Evolutionary conservation across 2,329 filamentous ascomycete genomes (phyloP).

Genomic region (Fusarium luffae): DNA sequence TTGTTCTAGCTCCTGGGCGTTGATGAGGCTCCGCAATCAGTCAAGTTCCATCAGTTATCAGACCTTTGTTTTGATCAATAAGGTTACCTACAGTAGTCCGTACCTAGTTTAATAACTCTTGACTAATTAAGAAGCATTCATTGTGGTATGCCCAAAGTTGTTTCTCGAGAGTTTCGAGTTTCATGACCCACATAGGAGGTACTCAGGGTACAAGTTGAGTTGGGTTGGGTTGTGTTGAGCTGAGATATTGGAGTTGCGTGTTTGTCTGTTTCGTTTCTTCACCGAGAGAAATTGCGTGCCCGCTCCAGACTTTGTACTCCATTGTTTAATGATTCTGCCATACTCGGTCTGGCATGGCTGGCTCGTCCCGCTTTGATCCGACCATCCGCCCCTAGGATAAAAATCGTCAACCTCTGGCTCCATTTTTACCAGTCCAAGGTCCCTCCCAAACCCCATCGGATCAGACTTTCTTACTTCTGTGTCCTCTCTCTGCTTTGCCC

Average conservation of each 20-base stretch:
- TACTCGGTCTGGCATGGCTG: constrained; percentile 25
- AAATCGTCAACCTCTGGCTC: constrained; percentile 28
- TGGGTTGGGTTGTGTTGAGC: too few species aligned
- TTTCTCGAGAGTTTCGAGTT: background rate
- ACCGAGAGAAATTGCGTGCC: constrained; percentile 4
- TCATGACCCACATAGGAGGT: background rate
- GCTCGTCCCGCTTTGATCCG: constrained; percentile 39
- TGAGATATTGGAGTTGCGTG: too few species aligned
- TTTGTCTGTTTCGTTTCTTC: constrained; percentile 4
- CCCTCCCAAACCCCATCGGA: constrained; percentile 29
- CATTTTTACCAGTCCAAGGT: constrained; percentile 32
- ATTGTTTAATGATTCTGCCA: constrained; percentile 14
- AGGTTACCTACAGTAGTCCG: background rate
- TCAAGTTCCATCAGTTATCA: background rate
- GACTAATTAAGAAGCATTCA: background rate
- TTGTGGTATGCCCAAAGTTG: background rate
- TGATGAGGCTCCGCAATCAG: constrained; percentile 26
- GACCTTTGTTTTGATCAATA: too few species aligned
- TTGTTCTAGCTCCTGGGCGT: constrained; percentile 28
- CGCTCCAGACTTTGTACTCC: constrained; percentile 10
- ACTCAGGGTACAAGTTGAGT: background rate
- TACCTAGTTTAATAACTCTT: background rate
- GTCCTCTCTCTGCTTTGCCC: constrained; percentile 23
- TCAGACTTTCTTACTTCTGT: constrained; percentile 35
- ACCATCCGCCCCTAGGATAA: constrained; percentile 32